Percentiles rank a stretch among this genome's conserved stretches.
Evolutionary conservation across 768 basidiomycete species (phyloP).

Genomic region (Mycena venus): DNA sequence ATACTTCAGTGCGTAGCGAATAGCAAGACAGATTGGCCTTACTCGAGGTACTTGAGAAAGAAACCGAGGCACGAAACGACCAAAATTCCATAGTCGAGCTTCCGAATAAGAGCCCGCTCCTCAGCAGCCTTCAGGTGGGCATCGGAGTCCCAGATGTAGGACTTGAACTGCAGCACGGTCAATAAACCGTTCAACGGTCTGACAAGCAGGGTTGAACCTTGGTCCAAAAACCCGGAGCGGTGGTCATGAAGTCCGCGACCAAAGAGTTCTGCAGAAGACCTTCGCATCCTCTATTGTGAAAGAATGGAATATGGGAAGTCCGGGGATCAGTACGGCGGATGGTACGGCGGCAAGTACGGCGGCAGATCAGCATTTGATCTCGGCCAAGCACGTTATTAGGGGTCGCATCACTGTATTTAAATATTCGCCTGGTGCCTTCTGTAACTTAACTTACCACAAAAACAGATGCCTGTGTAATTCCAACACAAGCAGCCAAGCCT

Average conservation of each 20-base stretch:
- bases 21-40: not conserved
- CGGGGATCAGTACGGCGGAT: too few relatives aligned
- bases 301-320: too few relatives aligned
- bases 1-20: not conserved
- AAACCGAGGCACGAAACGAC: constrained; percentile 41
- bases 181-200: not conserved
- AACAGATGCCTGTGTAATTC: too few relatives aligned
- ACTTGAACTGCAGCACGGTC: constrained; percentile 25
- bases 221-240: constrained; percentile 17
- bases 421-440: too few relatives aligned
- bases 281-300: not conserved
- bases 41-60: constrained; percentile 43
- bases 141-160: constrained; percentile 43
- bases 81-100: constrained; percentile 42
- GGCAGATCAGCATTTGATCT: too few relatives aligned
- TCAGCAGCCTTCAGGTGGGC: constrained; percentile 36
- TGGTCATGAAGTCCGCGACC: constrained; percentile 2
- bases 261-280: not conserved
- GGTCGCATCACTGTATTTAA: too few relatives aligned
- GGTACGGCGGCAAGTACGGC: too few relatives aligned
- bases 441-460: too few relatives aligned
- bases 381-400: too few relatives aligned
- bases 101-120: constrained; percentile 37
- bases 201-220: constrained; percentile 10
- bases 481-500: too few relatives aligned